Evolutionary conservation across 306 rosid genomes (phyloP).

Genomic region (Corylus avellana): DNA sequence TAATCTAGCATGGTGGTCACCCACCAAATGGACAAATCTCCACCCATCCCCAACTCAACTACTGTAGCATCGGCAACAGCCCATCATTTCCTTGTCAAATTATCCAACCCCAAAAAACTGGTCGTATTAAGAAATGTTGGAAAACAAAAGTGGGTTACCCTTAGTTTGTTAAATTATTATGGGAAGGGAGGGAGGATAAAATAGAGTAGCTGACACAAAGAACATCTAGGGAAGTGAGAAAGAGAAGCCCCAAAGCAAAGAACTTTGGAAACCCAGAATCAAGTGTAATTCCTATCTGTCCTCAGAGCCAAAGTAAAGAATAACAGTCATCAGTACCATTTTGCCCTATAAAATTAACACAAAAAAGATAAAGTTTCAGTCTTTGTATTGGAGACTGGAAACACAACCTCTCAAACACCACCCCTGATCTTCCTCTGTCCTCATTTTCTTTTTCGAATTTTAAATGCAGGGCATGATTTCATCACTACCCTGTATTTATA

Average conservation of each 20-base stretch:
- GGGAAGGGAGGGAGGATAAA: slow-evolving; percentile 12
- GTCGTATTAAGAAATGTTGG: background rate
- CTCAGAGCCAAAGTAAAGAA: slow-evolving; percentile 65
- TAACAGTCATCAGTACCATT: slow-evolving; percentile 61
- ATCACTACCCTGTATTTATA: slow-evolving; percentile 63
- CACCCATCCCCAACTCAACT: background rate
- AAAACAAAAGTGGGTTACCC: slow-evolving; percentile 37
- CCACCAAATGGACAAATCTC: background rate
- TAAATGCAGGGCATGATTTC: slow-evolving; percentile 57
- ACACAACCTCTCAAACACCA: slow-evolving; percentile 47
- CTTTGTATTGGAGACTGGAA: slow-evolving; percentile 95
- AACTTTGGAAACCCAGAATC: slow-evolving; percentile 54
- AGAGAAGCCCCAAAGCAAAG: slow-evolving; percentile 55
- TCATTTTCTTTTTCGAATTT: slow-evolving; percentile 11
- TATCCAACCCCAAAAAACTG: background rate
- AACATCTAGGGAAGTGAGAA: slow-evolving; percentile 92
- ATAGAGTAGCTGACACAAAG: slow-evolving; percentile 47
- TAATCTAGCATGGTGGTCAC: background rate
- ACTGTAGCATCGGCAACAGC: background rate
- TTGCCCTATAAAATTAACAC: slow-evolving; percentile 57
- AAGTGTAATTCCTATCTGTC: slow-evolving; percentile 63
- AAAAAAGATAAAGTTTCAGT: slow-evolving; percentile 91
- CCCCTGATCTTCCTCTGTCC: slow-evolving; percentile 11
- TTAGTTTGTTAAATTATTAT: slow-evolving; percentile 17
- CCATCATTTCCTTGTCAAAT: background rate